A percentile compares a stretch with the other conserved stretches of the same genome.
Conservation (phyloP, 2,329 filamentous ascomycete species). For the Fusarium redolens region DNA sequence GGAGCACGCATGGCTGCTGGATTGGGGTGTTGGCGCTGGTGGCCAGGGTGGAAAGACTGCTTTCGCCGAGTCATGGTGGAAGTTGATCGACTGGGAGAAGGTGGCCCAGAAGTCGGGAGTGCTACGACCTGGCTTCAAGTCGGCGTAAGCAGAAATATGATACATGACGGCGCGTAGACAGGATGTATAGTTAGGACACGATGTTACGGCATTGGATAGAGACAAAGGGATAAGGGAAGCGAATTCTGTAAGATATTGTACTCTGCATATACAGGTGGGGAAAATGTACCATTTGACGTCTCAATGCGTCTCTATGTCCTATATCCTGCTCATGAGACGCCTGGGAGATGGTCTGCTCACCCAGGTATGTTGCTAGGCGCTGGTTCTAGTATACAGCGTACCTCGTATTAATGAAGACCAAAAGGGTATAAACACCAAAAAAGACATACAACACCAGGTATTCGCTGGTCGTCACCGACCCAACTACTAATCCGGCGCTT, state of each 20-base stretch:
- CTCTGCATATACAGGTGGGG: constrained; percentile 46
- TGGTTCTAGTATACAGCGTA: background rate
- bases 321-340: background rate
- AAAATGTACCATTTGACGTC: constrained; percentile 46
- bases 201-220: constrained; percentile 34
- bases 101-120: constrained; percentile 63
- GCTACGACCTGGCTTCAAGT: constrained; percentile 51
- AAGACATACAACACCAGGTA: constrained; percentile 41
- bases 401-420: background rate
- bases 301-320: constrained; percentile 1
- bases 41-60: constrained; percentile 78
- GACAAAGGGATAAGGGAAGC: constrained; percentile 24
- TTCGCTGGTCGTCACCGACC: constrained; percentile 41
- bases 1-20: constrained; percentile 91
- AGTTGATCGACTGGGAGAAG: constrained; percentile 83
- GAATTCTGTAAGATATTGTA: constrained; percentile 48
- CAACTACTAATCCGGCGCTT: constrained; percentile 43
- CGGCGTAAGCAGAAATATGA: constrained; percentile 19
- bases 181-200: constrained; percentile 22
- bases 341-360: background rate
- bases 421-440: constrained; percentile 7
- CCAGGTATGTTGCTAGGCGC: background rate
- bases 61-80: constrained; percentile 88
- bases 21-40: constrained; percentile 72
- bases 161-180: background rate